Evolutionary conservation across 371 early-diverging fungal genomes (phyloP), one percentile per base, ranked within the genome.

Genomic region (Actinomortierella ambigua): DNA sequence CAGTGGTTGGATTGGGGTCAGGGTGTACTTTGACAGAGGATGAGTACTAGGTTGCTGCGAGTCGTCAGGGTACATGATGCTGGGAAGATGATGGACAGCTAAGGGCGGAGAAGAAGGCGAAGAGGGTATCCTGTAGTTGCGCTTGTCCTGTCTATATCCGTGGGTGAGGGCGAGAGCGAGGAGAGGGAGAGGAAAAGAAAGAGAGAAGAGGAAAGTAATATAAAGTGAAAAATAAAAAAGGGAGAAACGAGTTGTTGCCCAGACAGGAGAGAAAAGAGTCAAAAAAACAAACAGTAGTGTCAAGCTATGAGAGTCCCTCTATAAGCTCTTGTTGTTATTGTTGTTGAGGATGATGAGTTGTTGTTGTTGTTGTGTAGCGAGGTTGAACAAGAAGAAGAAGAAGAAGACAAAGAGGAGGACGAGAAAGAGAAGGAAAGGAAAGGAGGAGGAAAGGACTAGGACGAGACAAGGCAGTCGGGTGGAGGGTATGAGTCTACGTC

Each of bases 21-120:
- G 60, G 20, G 62, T 65, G 73, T 73, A 71, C 66, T 55, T 65
- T 54, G 66, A 65, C 50, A 71, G 57, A 17, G 73, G 73, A 50
- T 70, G 63, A 26, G 69, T 50, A 53, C 28, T 65, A 7, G 65
- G 65, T 39, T 34, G 34, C 34, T 34, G 34, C 34, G 34, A 34
- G 34, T 70, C 71, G 41, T 54, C 29, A 40, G 63, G 49, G 60
- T 65, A 73, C 73, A 73, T 73, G 34, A 6, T 34, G 34, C 4
- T 6, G 34, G 34, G 34, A 34, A 6, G 34, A 34, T 34, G 34
- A 34, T 34, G 34, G n/a, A n/a, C n/a, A n/a, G n/a, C n/a, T n/a
- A 34, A 6, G 34, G 34, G 11, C 34, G 7, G 11, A 4, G 4
- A 11, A 4, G 11, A 34, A 34, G 4, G 11, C 4, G 11, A 34